Conservation (phyloP, 83 land plant genomes). For the Picea mariana region DNA sequence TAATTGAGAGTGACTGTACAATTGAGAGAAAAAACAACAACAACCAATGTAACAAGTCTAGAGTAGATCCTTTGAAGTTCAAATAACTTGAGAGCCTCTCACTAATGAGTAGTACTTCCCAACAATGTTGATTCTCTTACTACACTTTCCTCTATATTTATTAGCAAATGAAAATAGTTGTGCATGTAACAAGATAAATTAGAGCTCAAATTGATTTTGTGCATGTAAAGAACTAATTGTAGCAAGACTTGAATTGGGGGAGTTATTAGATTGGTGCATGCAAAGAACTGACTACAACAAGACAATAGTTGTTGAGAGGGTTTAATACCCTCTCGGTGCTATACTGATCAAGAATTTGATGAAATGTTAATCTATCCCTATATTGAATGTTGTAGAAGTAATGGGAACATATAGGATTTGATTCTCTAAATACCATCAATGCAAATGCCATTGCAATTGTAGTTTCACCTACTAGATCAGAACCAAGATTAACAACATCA, state of each 20-base stretch:
- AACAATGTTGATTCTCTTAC: slow-evolving; percentile 27
- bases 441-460: slow-evolving; percentile 93
- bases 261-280: slow-evolving; percentile 61
- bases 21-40: no score
- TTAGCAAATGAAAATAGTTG: slow-evolving; percentile 30
- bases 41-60: slow-evolving; percentile 1
- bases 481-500: slow-evolving; percentile 61
- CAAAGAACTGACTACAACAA: slow-evolving; percentile 59
- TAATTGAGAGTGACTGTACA: no score
- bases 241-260: background rate
- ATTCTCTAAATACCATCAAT: slow-evolving; percentile 57
- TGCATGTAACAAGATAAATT: slow-evolving; percentile 28
- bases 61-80: background rate
- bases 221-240: background rate
- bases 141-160: slow-evolving; percentile 55
- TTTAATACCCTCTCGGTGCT: no score
- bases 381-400: slow-evolving; percentile 64
- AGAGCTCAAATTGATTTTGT: slow-evolving; percentile 6
- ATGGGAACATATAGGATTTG: slow-evolving; percentile 58
- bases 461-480: slow-evolving; percentile 85
- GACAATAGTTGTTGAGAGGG: background rate
- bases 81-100: slow-evolving; percentile 31
- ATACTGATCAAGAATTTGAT: no score
- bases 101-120: slow-evolving; percentile 36
- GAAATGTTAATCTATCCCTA: slow-evolving; percentile 6